These are phyloP conservation scores for Fusarium sulawesiense DNA, from an alignment of 2,329 filamentous ascomycete genomes.

Conservation along the genomic window DNA sequence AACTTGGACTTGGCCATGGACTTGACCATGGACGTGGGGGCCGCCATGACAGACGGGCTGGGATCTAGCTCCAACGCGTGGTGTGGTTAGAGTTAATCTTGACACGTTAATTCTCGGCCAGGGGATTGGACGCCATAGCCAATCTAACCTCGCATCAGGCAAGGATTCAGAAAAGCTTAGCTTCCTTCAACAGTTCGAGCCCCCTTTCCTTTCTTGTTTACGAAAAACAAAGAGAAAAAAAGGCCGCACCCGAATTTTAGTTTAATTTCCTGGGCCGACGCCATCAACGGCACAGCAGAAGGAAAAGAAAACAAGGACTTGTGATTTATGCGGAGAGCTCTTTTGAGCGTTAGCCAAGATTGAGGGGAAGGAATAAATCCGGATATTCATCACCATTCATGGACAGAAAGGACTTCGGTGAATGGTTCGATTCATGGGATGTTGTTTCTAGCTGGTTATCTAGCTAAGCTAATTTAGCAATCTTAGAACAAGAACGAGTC, in stretches of 20 bases:
- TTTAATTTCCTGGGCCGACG: conserved; percentile 4
- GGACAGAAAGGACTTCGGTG: not conserved
- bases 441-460: not conserved
- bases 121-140: conserved; percentile 2
- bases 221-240: not conserved
- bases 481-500: not conserved
- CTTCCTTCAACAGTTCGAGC: not conserved
- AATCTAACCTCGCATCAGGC: conserved; percentile 9
- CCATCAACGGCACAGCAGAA: conserved; percentile 3
- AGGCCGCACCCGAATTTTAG: not conserved
- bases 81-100: conserved; percentile 20
- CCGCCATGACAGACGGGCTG: conserved; percentile 6
- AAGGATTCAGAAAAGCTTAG: conserved; percentile 22
- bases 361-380: not conserved
- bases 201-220: conserved; percentile 3
- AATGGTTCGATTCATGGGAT: conserved; percentile 20
- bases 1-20: not conserved
- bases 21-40: conserved; percentile 4
- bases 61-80: not conserved
- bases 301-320: not conserved
- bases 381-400: not conserved
- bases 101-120: conserved; percentile 19
- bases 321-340: conserved; percentile 2
- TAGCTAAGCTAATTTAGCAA: not conserved
- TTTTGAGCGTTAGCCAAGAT: not conserved